Conservation (phyloP, 176 grass and related monocot genomes). For the Coix lacrymajobi region DNA sequence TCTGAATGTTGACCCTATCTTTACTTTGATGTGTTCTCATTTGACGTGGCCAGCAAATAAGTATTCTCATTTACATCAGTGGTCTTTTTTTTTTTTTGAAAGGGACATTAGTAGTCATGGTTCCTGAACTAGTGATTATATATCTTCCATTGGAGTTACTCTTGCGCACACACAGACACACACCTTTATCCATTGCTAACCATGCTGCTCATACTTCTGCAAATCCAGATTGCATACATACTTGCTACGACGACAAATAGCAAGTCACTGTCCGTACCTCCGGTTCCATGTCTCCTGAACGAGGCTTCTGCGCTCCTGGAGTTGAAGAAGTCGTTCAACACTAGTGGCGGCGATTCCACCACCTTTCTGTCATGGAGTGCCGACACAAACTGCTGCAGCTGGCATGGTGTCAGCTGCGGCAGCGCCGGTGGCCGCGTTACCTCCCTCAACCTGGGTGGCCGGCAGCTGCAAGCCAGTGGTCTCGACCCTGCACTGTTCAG, state of each 20-base stretch:
- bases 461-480: neutral
- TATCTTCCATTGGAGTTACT: too few species aligned
- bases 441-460: constrained; percentile 22
- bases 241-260: neutral
- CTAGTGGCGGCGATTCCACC: neutral
- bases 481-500: constrained; percentile 11
- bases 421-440: neutral
- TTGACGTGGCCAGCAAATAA: too few species aligned
- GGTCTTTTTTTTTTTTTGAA: too few species aligned
- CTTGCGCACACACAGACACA: too few species aligned
- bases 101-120: too few species aligned
- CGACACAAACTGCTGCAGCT: constrained; percentile 35
- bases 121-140: too few species aligned
- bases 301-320: constrained; percentile 28
- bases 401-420: constrained; percentile 34
- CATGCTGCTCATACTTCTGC: neutral
- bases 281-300: neutral
- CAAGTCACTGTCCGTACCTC: neutral
- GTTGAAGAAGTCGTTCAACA: constrained; percentile 15
- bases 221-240: neutral
- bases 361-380: constrained; percentile 25
- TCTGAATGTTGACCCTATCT: too few species aligned
- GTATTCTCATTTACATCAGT: too few species aligned
- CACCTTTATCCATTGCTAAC: neutral
- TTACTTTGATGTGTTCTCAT: too few species aligned